Base-by-base conservation (phyloP, 1,284 basidiomycete genomes). In the Ganoderma resinaceum region DNA sequence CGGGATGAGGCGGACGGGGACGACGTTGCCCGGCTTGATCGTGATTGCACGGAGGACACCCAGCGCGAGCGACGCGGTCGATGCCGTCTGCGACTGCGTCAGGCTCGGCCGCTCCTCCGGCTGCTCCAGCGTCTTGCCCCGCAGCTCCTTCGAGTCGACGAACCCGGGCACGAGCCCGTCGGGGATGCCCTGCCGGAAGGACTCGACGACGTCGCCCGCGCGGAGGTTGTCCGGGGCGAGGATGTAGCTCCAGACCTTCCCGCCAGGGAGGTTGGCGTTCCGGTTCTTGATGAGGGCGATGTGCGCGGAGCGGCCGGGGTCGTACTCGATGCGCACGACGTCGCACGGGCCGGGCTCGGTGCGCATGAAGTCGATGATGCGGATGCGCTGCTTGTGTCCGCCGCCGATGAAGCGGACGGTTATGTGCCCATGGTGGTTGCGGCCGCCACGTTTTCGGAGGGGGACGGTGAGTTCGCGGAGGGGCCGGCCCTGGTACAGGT, bases 301-400 rank as follows among this genome's bases (percentile, higher is more conserved):
- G 80, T 99, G 98, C 3, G 95, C 95, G 55, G 92, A 94, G 62
- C 97, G 87, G 38, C 95, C 94, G 0, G 97, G 97, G 83, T 99
- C 97, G 79, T 98, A 99, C 82, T 99, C 97, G 75, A 99, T 94
- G 55, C 97, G 89, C 18, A 97, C 87, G 55, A 99, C 96, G 73
- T 95, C 91, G 78, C 96, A 94, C 53, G 92, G 84, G 8, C 97
- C 97, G 0, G 88, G 81, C 71, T 92, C 90, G 61, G 81, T 82
- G 62, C 95, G 89, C 82, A 87, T 86, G 78, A 98, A 99, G 82
- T 99, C 98, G 68, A 99, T 84, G 53, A 92, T 85, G 35, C 98
- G 89, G 72, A 98, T 89, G 46, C 98, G 90, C 67, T 92, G 90
- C 73, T 88, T 90, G 83, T 98, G 96, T 1, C 98, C 98, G 16